phyloP scores from a whole-genome alignment of 2,329 filamentous ascomycete species.

The Nemania serpens region DNA sequence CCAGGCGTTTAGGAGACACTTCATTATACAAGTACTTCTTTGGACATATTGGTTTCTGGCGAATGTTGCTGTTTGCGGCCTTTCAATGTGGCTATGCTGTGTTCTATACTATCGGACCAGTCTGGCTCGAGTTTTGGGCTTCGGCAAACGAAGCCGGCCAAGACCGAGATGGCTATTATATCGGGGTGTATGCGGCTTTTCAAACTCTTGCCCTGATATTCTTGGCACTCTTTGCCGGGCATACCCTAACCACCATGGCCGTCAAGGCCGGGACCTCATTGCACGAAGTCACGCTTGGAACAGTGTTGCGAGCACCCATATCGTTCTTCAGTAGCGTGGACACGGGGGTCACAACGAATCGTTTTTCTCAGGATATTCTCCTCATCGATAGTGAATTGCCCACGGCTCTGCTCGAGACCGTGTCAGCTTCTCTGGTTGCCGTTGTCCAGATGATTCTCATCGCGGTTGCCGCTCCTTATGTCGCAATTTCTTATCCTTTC shows the following conservation, averaged over 20 bases:
- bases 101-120: not conserved
- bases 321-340: not conserved
- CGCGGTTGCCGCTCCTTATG: not conserved
- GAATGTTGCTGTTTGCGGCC: no score
- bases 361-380: not conserved
- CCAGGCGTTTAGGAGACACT: no score
- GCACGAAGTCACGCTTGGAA: not conserved
- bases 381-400: not conserved
- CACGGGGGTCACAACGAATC: not conserved
- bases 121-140: not conserved
- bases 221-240: not conserved
- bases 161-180: not conserved
- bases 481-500: not conserved
- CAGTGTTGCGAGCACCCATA: not conserved
- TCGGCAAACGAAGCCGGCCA: not conserved
- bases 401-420: not conserved
- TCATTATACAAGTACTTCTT: no score
- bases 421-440: not conserved
- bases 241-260: not conserved
- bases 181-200: slow-evolving; percentile 15
- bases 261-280: not conserved
- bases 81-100: no score
- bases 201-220: slow-evolving; percentile 20
- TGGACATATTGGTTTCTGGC: no score
- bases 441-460: not conserved